Evolutionary conservation across 1,284 basidiomycete species (phyloP).

Genomic region (Cystobasidiaceae sp.): DNA sequence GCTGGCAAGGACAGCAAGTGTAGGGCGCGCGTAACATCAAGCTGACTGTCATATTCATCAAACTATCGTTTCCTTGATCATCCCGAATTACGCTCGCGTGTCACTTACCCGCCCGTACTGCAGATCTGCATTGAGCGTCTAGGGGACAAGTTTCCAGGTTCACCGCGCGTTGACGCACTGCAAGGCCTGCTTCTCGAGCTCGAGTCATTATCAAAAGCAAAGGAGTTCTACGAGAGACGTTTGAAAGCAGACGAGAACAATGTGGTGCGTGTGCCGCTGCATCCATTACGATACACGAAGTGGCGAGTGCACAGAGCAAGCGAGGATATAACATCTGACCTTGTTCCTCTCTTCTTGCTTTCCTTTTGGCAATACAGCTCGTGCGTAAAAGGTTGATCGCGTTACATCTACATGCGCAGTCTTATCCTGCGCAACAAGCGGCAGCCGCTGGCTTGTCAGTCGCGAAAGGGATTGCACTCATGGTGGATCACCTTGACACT

Average conservation of each 20-base stretch:
- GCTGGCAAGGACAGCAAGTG: not conserved
- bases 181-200: slow-evolving; percentile 78
- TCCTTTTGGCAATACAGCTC: slow-evolving; percentile 54
- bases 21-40: not conserved
- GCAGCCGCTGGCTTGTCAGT: slow-evolving; percentile 20
- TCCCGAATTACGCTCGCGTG: too few relatives aligned
- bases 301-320: too few relatives aligned
- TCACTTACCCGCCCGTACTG: slow-evolving; percentile 24
- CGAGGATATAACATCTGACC: too few relatives aligned
- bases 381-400: slow-evolving; percentile 82
- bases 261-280: slow-evolving; percentile 64
- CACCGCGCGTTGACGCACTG: slow-evolving; percentile 76
- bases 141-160: slow-evolving; percentile 66
- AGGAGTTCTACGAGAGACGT: slow-evolving; percentile 64
- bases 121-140: slow-evolving; percentile 66
- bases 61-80: too few relatives aligned
- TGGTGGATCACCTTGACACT: slow-evolving; percentile 77
- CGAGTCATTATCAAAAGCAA: slow-evolving; percentile 51
- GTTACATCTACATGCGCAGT: slow-evolving; percentile 48
- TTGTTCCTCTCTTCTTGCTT: too few relatives aligned
- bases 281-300: too few relatives aligned
- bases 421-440: slow-evolving; percentile 46
- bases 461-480: slow-evolving; percentile 63
- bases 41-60: too few relatives aligned
- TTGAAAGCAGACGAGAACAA: slow-evolving; percentile 68